Conservation (phyloP, 106 monocot species). For the Acorus gramineus region DNA sequence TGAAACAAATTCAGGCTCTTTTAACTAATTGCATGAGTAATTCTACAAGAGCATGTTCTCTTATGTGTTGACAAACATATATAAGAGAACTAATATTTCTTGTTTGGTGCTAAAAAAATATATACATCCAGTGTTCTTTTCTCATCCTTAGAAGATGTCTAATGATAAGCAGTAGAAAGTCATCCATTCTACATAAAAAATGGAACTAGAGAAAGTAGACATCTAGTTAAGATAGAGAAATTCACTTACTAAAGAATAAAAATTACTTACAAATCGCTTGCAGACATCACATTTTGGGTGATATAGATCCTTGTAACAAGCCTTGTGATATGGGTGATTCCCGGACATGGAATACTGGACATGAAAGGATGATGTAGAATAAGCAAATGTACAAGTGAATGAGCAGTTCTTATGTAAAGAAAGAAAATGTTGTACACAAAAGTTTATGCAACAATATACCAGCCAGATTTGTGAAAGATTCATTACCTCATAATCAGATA, state of each 20-base stretch:
- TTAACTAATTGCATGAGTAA: too few relatives aligned
- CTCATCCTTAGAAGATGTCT: too few relatives aligned
- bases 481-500: not conserved
- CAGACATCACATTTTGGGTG: not conserved
- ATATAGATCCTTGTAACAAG: conserved; percentile 1
- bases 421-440: not conserved
- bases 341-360: not conserved
- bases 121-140: too few relatives aligned
- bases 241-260: not conserved
- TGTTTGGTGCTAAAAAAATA: too few relatives aligned
- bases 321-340: not conserved
- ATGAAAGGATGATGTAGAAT: not conserved
- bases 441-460: not conserved
- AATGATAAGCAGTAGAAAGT: too few relatives aligned
- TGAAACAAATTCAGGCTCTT: too few relatives aligned
- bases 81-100: too few relatives aligned
- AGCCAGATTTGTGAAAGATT: not conserved
- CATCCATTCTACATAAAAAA: too few relatives aligned
- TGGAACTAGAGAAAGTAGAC: too few relatives aligned
- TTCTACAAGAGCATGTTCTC: too few relatives aligned
- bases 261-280: not conserved
- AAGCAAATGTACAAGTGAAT: not conserved
- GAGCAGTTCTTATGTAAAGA: too few relatives aligned
- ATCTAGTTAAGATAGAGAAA: not conserved
- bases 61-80: too few relatives aligned